Conservation (phyloP, 2,329 filamentous ascomycete species). For the Fusarium pilosicola region DNA sequence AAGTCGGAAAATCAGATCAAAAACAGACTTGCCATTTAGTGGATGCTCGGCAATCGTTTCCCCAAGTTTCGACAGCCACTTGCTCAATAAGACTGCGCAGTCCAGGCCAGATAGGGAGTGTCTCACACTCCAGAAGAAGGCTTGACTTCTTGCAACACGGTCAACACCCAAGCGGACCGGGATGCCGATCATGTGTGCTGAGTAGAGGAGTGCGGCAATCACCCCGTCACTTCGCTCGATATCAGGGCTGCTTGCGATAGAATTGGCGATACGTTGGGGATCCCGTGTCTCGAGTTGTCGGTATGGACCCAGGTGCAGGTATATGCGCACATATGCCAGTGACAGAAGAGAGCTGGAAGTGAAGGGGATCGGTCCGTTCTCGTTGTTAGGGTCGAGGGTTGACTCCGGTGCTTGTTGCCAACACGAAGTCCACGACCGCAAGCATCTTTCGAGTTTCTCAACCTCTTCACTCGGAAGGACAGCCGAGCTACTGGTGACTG, state of each 20-base stretch:
- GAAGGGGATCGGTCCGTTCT: conserved; percentile 54
- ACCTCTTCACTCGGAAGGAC: conserved; percentile 49
- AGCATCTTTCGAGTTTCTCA: conserved; percentile 50
- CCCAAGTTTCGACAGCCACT: conserved; percentile 47
- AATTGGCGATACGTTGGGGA: conserved; percentile 51
- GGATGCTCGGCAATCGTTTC: neutral
- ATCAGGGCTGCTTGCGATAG: conserved; percentile 49
- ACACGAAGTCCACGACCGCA: conserved; percentile 51
- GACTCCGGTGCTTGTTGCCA: conserved; percentile 54
- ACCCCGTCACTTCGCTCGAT: conserved; percentile 60
- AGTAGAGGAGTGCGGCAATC: conserved; percentile 61
- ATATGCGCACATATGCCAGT: conserved; percentile 56
- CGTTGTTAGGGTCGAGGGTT: conserved; percentile 53
- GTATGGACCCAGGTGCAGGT: conserved; percentile 57
- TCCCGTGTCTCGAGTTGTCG: conserved; percentile 57
- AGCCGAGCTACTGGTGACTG: conserved; percentile 47
- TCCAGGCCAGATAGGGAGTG: conserved; percentile 65
- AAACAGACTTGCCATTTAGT: neutral
- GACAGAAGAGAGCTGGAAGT: conserved; percentile 55
- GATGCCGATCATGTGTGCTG: conserved; percentile 64
- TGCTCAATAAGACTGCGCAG: conserved; percentile 63
- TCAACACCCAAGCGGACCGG: conserved; percentile 65
- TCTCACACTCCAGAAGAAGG: conserved; percentile 67
- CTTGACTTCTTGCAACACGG: conserved; percentile 63
- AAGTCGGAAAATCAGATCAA: accelerated